Evolutionary conservation across 202 grass and related monocot species (phyloP).

Genomic region (Dendrocalamus latiflorus): DNA sequence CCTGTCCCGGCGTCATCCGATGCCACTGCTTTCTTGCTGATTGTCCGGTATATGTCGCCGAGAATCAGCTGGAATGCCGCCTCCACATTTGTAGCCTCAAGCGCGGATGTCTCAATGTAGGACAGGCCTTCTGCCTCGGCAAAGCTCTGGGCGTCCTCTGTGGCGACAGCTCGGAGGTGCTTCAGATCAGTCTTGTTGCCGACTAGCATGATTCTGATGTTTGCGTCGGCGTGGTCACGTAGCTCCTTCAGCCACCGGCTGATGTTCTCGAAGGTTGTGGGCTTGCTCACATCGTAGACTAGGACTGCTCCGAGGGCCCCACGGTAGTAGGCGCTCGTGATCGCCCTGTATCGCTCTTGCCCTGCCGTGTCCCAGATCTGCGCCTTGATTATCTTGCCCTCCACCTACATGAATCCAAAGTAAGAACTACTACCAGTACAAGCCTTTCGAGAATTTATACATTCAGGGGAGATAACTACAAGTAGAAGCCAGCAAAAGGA

Average conservation of each 20-base stretch:
- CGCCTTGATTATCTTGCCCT: constrained; percentile 81
- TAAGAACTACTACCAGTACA: not conserved
- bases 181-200: constrained; percentile 86
- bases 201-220: constrained; percentile 79
- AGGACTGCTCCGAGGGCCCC: constrained; percentile 77
- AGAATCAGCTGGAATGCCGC: constrained; percentile 77
- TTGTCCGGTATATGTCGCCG: constrained; percentile 60
- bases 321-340: constrained; percentile 86
- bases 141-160: constrained; percentile 45
- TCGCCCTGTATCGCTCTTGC: constrained; percentile 77
- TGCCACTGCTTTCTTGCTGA: constrained; percentile 71
- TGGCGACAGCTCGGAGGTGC: constrained; percentile 54
- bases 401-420: constrained; percentile 39
- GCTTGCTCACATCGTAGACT: constrained; percentile 80
- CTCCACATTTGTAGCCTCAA: constrained; percentile 83
- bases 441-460: not conserved
- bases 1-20: constrained; percentile 30
- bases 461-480: not conserved
- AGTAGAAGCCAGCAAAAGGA: not conserved
- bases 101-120: constrained; percentile 81
- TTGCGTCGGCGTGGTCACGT: constrained; percentile 64
- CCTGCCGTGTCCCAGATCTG: constrained; percentile 96
- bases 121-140: constrained; percentile 65
- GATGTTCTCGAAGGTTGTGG: constrained; percentile 84
- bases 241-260: constrained; percentile 92